A percentile compares a stretch with the other conserved stretches of the same genome.
Evolutionary conservation across 1,139 yeast species (phyloP).

Genomic region (Blastobotrys serpentis): DNA sequence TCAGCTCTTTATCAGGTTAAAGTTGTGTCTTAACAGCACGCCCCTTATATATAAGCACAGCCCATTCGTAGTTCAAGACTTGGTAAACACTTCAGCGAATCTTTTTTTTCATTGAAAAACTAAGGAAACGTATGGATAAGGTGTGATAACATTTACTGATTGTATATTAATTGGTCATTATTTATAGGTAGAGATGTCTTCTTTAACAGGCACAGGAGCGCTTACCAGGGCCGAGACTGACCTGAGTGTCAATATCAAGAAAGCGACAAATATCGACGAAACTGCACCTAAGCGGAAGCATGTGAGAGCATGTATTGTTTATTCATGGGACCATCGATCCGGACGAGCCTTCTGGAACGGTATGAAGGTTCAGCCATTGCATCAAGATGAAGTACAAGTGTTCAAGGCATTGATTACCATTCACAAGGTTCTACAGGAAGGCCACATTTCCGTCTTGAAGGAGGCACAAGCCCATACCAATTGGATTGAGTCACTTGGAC

Average conservation of each 20-base stretch:
- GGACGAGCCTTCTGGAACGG: conserved; percentile 86
- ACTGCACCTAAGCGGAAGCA: conserved; percentile 95
- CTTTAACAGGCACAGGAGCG: conserved; percentile 26
- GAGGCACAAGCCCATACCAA: conserved; percentile 76
- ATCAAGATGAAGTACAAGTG: conserved; percentile 75
- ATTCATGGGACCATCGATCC: conserved; percentile 93
- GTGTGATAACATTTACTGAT: too few relatives aligned
- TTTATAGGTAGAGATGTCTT: conserved; percentile 1
- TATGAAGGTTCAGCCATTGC: conserved; percentile 75
- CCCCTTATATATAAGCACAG: too few relatives aligned
- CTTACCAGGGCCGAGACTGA: conserved; percentile 40
- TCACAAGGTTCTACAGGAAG: conserved; percentile 95
- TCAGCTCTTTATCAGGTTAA: too few relatives aligned
- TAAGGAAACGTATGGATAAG: too few relatives aligned
- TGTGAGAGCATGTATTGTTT: conserved; percentile 86
- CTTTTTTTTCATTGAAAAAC: too few relatives aligned
- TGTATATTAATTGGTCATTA: not conserved
- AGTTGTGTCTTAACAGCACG: too few relatives aligned
- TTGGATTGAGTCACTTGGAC: conserved; percentile 51
- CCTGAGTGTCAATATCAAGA: conserved; percentile 62
- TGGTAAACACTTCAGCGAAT: too few relatives aligned
- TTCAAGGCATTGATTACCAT: conserved; percentile 86
- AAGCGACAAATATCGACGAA: conserved; percentile 85
- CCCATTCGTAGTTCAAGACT: too few relatives aligned
- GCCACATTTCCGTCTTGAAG: conserved; percentile 79